Evolutionary conservation across 805 yeast genomes (phyloP), one percentile per base, ranked within the genome.

Genomic region (Wickerhamomyces bisporus): DNA sequence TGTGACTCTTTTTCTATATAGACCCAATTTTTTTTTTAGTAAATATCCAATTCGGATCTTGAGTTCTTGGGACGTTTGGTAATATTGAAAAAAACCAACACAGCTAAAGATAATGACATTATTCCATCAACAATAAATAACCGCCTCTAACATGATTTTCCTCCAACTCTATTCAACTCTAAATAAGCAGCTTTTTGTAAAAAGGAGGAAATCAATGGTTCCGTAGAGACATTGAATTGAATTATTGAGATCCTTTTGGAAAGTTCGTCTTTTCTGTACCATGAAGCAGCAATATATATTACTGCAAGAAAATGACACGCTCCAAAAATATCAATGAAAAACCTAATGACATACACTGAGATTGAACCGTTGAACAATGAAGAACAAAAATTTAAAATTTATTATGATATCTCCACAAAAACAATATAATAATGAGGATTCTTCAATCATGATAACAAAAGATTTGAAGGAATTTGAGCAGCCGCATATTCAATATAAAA

Each of bases 141-240:
- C 84, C 83, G 78, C 55, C 77, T 68, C 85, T 84, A 78, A 14
- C 77, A 71, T 6, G 69, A 66, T 19, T 66, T 50, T 3, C 77
- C 78, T 26, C 52, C 54, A 8, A 55, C 61, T 26, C 71, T 73
- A 38, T 62, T 60, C 48, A 73, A 49, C 31, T 55, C 53, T 10
- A 23, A 26, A 23, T 39, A 39, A 6, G 41, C 41, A 10, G 40
- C 43, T 19, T 35, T 16, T 33, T 36, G 40, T 15, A 40, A 19
- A 17, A 31, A 34, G 12, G 33, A 14, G 3, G 78, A 66, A 10
- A 80, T 71, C 41, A 77, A 62, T 13, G 69, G 57, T 8, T 82
- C 82, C 23, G 77, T 57, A 43, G 66, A 69, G 36, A 74, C 77
- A 16, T 80, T 78, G 35, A 67, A 56, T 43, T 73, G 73, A 58